These are phyloP conservation scores for Apiospora pterosperma DNA, from an alignment of 2,329 filamentous ascomycete genomes.

Conservation along the genomic window DNA sequence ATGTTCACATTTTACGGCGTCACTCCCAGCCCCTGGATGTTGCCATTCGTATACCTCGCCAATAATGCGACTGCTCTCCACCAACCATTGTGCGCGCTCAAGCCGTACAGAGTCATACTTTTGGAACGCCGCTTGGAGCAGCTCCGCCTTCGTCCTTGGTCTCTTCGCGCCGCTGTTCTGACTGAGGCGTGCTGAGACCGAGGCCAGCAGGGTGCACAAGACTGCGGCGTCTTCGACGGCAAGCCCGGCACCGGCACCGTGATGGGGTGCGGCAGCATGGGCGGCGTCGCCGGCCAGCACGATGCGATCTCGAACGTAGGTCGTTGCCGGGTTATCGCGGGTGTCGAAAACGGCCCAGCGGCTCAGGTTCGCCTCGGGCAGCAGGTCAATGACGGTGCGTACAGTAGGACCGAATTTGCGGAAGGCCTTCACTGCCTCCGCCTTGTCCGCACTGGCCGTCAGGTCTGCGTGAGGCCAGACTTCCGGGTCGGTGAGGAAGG, in stretches of 20 bases:
- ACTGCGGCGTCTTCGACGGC: slow-evolving; percentile 47
- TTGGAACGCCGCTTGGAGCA: slow-evolving; percentile 1
- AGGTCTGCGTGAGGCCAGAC: slow-evolving; percentile 26
- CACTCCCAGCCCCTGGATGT: too few species aligned
- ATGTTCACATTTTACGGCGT: too few species aligned
- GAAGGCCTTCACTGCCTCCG: slow-evolving; percentile 33
- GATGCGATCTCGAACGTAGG: slow-evolving; percentile 23
- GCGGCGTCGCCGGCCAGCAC: slow-evolving; percentile 60
- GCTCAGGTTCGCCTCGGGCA: too few species aligned
- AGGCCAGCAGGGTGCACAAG: not conserved
- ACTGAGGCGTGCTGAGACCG: not conserved
- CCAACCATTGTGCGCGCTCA: slow-evolving; percentile 7
- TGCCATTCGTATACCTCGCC: slow-evolving; percentile 8
- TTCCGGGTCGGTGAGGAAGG: slow-evolving; percentile 29
- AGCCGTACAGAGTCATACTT: slow-evolving; percentile 4
- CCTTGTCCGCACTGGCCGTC: slow-evolving; percentile 23
- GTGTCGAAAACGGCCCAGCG: slow-evolving; percentile 10
- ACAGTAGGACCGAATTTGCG: slow-evolving; percentile 25
- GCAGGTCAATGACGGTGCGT: not conserved
- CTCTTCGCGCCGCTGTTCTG: too few species aligned
- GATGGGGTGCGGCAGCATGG: slow-evolving; percentile 58
- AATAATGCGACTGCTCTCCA: slow-evolving; percentile 8
- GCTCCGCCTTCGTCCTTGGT: not conserved
- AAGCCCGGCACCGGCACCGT: slow-evolving; percentile 56
- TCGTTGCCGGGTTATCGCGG: not conserved